Conservation (phyloP, 495 filamentous ascomycete genomes). For the Penicillium antarcticum region DNA sequence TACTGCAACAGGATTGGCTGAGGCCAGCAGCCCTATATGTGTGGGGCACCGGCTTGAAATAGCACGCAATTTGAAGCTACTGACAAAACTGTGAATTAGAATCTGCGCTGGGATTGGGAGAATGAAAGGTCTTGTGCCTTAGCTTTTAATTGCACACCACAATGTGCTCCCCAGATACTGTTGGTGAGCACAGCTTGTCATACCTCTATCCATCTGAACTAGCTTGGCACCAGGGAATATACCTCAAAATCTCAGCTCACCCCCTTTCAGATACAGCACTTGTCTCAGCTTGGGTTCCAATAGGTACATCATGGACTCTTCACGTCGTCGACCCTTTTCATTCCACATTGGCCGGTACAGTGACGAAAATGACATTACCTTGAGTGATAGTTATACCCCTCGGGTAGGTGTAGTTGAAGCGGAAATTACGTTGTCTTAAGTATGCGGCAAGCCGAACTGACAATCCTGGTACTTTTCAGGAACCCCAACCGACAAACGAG, state of each 20-base stretch:
- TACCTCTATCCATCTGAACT: background rate
- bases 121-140: background rate
- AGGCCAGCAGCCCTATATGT: background rate
- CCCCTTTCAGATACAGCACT: background rate
- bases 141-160: too few relatives aligned
- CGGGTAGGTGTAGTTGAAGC: background rate
- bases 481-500: background rate
- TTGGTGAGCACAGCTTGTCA: background rate
- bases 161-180: background rate
- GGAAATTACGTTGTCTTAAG: constrained; percentile 1
- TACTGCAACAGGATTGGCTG: background rate
- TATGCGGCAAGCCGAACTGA: constrained; percentile 7
- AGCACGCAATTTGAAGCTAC: background rate
- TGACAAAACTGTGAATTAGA: too few relatives aligned
- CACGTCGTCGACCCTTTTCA: background rate
- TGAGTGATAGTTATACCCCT: background rate
- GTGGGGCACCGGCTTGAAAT: constrained; percentile 4
- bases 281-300: background rate
- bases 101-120: too few relatives aligned
- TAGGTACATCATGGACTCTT: background rate
- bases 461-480: background rate
- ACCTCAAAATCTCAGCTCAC: background rate
- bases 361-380: background rate
- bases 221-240: constrained; percentile 2
- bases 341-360: background rate